Evolutionary conservation across 2,329 filamentous ascomycete genomes (phyloP).

Genomic region (Trichoderma atrobrunneum): DNA sequence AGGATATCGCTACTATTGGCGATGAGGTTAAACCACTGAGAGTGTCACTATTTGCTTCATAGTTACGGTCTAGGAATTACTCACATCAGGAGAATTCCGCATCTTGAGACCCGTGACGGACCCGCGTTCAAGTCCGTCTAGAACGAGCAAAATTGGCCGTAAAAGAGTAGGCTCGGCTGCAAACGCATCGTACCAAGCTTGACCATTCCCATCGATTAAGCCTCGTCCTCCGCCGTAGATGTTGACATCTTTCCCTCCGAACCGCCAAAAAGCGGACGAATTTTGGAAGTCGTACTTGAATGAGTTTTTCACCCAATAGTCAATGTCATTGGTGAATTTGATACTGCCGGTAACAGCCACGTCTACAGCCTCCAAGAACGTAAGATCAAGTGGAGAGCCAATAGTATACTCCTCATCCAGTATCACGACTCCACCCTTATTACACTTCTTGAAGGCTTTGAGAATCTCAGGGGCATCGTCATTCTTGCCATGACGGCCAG

Average conservation of each 20-base stretch:
- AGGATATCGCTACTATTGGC: constrained; percentile 1
- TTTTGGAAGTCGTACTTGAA: constrained; percentile 9
- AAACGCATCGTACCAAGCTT: constrained; percentile 9
- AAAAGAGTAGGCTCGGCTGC: not conserved
- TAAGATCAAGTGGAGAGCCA: not conserved
- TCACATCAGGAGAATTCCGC: not conserved
- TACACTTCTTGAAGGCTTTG: not conserved
- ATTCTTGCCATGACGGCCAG: not conserved
- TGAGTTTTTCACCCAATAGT: not conserved
- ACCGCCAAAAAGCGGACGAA: constrained; percentile 1
- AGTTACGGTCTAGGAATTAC: not conserved
- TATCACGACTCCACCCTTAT: not conserved
- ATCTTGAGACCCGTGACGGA: constrained; percentile 1
- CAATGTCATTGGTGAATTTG: not conserved
- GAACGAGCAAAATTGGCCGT: not conserved
- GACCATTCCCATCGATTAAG: not conserved
- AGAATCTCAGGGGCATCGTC: not conserved
- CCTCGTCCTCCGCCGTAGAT: not conserved
- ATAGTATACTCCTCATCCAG: not conserved
- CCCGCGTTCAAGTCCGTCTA: not conserved
- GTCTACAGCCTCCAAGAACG: not conserved
- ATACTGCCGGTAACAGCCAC: not conserved
- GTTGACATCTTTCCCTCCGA: constrained; percentile 1
- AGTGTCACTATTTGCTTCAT: not conserved
- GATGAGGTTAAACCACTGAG: constrained; percentile 4